Conservation (phyloP, 257 asterid genomes). For the Coffea eugenioides region DNA sequence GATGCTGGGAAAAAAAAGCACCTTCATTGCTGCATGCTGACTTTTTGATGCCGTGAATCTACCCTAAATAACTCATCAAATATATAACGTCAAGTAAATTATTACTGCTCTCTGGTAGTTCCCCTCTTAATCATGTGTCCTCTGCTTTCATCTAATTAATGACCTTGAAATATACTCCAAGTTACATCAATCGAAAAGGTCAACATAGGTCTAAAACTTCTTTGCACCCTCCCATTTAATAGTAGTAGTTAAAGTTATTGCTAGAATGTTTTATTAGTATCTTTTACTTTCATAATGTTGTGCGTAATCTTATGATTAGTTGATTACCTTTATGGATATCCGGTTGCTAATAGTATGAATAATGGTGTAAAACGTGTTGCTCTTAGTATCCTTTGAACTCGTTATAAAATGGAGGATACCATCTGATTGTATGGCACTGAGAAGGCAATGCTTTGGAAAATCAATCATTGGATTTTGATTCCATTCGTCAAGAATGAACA, state of each 20-base stretch:
- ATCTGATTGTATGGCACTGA: slow-evolving; percentile 34
- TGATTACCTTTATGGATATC: background rate
- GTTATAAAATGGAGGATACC: slow-evolving; percentile 21
- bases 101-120: background rate
- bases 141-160: background rate
- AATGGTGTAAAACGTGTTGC: background rate
- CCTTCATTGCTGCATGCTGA: background rate
- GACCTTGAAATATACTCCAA: no score
- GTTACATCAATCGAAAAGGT: background rate
- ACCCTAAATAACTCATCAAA: background rate
- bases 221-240: background rate
- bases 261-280: background rate
- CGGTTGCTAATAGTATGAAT: background rate
- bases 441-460: slow-evolving; percentile 41
- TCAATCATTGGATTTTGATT: slow-evolving; percentile 76
- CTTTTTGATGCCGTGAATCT: background rate
- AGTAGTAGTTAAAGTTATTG: background rate
- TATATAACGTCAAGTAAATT: background rate
- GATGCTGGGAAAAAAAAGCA: background rate
- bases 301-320: background rate
- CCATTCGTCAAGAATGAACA: slow-evolving; percentile 34
- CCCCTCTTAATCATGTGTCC: background rate
- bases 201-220: background rate
- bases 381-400: slow-evolving; percentile 21
- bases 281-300: background rate